Evolutionary conservation across 129 eudicot genomes (phyloP), one percentile per base, ranked within the genome.

Genomic region (Flaveria linearis): DNA sequence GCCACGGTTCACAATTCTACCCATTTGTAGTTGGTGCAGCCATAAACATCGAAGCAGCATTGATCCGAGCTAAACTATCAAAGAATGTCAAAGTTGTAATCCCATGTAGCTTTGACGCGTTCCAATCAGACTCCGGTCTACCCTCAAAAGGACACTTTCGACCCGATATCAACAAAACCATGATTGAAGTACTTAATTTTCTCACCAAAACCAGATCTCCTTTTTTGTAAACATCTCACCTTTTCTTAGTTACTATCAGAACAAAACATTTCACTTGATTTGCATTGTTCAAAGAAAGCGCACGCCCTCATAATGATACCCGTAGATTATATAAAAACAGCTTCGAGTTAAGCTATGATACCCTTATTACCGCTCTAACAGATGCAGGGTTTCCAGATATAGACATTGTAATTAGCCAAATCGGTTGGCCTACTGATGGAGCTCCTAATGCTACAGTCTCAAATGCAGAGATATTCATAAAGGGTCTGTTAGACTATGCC

Each of bases 361-460:
- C 90, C n/a, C 75, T 93, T 49, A 74, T 84, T 26, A 72, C 86
- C 1, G 88, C 97, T 26, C 74, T 93, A 69, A 82, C 96, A 33
- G 68, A 30, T 23, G 84, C 86, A n/a, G 87, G 93, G 5, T 93
- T 82, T 79, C 84, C 96, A 8, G 77, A 84, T 2, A 82, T 87
- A 14, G 91, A 90, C 26, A 77, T 93, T 11, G 85, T 88, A 57
- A 70, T 93, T 6, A 83, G 90, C 36, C 89, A 87, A 81, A 88
- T 93, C 20, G 98, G 98, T n/a, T 93, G 98, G 98, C 98, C 98
- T 2, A 90, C 98, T 20, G 97, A 93, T 41, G 98, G 98, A 55
- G 92, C 94, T 43, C 82, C 87, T 61, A 88, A 90, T 61, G 98
- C 98, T 39, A 93, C 94, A 15, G 88, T 85, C 16, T 75, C 90